phyloP scores from a whole-genome alignment of 352 stramenopile species.

The Globisporangium rhizosaccharum region DNA sequence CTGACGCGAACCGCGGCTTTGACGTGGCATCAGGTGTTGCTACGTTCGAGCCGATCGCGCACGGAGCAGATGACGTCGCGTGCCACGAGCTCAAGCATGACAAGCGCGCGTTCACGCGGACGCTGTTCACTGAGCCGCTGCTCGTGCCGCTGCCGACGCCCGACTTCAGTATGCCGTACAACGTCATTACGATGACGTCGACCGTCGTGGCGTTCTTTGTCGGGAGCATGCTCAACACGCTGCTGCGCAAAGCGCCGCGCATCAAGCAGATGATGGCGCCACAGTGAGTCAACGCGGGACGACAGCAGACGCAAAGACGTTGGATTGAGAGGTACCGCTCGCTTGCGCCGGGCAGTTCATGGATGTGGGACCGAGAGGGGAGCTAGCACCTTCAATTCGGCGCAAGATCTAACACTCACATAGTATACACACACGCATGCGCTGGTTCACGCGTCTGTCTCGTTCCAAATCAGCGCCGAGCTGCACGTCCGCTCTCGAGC shows the following conservation, averaged over 20 bases:
- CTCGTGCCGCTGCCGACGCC: conserved; percentile 77
- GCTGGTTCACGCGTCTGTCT: background rate
- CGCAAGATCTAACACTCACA: background rate
- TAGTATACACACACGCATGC: conserved; percentile 7
- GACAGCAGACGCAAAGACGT: background rate
- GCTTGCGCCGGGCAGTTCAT: background rate
- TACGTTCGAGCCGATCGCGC: conserved; percentile 24
- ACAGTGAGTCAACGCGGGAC: background rate
- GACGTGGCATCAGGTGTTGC: conserved; percentile 66
- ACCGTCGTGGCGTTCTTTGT: conserved; percentile 86
- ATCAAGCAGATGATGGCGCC: conserved; percentile 59
- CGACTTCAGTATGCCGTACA: conserved; percentile 90
- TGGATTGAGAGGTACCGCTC: background rate
- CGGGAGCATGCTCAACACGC: conserved; percentile 78
- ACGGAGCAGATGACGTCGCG: background rate
- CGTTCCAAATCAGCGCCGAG: background rate
- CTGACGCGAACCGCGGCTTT: conserved; percentile 84
- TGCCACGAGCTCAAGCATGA: conserved; percentile 11
- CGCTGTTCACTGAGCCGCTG: conserved; percentile 75
- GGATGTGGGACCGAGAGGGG: background rate
- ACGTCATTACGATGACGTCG: conserved; percentile 88
- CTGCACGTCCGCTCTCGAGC: conserved; percentile 5
- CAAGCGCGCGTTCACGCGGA: conserved; percentile 18
- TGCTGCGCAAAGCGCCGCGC: conserved; percentile 64
- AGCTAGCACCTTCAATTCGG: background rate